Evolutionary conservation across 2,329 filamentous ascomycete genomes (phyloP), one percentile per base, ranked within the genome.

Genomic region (Juglanconis juglandina): DNA sequence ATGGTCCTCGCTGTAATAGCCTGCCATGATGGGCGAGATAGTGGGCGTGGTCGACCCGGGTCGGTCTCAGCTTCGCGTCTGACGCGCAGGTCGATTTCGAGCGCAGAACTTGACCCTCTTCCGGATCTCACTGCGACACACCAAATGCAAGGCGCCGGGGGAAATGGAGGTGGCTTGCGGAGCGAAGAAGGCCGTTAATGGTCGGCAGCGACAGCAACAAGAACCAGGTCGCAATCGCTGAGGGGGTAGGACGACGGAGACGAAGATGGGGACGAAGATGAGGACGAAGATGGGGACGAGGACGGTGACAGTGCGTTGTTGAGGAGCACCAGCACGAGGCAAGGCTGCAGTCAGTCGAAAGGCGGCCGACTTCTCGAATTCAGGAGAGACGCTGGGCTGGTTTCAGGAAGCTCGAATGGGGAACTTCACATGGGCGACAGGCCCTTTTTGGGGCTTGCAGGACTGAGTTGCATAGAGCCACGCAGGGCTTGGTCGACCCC

Each of bases 1-100:
- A 24, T 63, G 61, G 46, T 69, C 68, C 61, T 66, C 67, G 58
- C 55, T 66, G 68, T 90, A 90, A 75, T 90, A 90, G 68, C 89
- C 84, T 76, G 85, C 81, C 86, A 88, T 88, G 67, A 56, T 78
- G 58, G 33, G 56, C 39, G 9, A 37, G n/a, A 37, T 30, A 50
- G 34, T 61, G 58, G 46, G 54, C 44, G 34, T 34, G 37, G 42
- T 48, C 42, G 72, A 64, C 62, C 58, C 56, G 57, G 56, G 50
- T 57, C 50, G 56, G 44, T 47, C 56, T 56, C 54, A 61, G 58
- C 55, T 13, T 61, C 56, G 51, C 41, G 47, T 56, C 41, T 56
- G 48, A 46, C 49, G 53, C 46, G 50, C 37, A 32, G 39, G 47
- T 54, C 24, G 51, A 54, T 51, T 5, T 39, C 32, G 24, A 24